Evolutionary conservation across 345 rosid genomes (phyloP).

Genomic region (Eucalyptus polyanthemos): DNA sequence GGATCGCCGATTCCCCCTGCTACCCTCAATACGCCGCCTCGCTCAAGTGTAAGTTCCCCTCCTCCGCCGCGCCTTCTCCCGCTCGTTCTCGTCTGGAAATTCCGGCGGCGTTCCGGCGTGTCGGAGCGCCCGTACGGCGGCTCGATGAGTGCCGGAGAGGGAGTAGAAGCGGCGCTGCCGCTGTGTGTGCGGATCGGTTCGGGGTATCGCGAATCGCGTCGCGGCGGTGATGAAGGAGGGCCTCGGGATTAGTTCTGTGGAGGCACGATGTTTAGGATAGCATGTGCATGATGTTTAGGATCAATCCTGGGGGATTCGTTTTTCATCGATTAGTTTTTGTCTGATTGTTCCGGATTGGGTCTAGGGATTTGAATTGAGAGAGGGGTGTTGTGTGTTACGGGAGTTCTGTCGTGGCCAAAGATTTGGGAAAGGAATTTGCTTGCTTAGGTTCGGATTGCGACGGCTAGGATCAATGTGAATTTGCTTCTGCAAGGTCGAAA

Average conservation of each 20-base stretch:
- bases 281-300: not conserved
- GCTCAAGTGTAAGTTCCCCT: conserved; percentile 50
- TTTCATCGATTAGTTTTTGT: not conserved
- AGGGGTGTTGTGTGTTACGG: not conserved
- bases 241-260: not conserved
- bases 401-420: not conserved
- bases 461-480: not conserved
- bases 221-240: not conserved
- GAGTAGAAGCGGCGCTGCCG: not conserved
- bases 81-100: not conserved
- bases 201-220: not conserved
- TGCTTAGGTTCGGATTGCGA: not conserved
- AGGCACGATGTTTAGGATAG: not conserved
- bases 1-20: conserved; percentile 77
- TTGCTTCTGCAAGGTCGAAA: not conserved
- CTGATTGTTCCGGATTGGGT: not conserved
- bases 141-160: not conserved
- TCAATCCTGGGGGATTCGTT: not conserved
- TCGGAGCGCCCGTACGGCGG: not conserved
- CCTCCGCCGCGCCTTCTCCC: not conserved
- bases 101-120: not conserved
- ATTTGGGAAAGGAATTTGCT: not conserved
- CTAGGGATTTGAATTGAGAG: not conserved
- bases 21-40: conserved; percentile 74
- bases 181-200: not conserved